A percentile compares a stretch with the other conserved stretches of the same genome.
phyloP scores from a whole-genome alignment of 306 rosid genomes.

The Dryas octopetala region DNA sequence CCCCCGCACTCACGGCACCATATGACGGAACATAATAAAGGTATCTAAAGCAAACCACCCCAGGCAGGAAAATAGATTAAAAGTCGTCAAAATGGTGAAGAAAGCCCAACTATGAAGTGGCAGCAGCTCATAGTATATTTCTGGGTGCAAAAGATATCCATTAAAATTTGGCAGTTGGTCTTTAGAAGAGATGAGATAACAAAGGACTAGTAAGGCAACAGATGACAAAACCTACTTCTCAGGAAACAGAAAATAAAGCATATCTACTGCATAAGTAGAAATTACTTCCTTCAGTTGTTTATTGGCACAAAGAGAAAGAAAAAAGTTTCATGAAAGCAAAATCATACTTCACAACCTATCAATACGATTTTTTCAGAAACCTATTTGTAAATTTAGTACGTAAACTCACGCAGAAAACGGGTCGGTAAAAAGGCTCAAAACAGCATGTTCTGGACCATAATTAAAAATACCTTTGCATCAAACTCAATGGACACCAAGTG shows the following conservation, averaged over 20 bases:
- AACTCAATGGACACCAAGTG: constrained; percentile 68
- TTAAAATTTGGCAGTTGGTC: neutral
- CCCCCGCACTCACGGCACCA: too few relatives aligned
- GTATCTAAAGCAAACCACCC: too few relatives aligned
- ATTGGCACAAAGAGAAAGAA: neutral
- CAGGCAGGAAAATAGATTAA: too few relatives aligned
- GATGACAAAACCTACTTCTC: too few relatives aligned
- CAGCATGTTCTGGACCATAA: constrained; percentile 9
- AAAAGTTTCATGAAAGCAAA: neutral
- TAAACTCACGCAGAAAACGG: neutral
- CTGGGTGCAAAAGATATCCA: neutral
- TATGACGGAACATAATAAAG: too few relatives aligned
- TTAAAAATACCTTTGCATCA: constrained; percentile 71
- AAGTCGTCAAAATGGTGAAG: too few relatives aligned
- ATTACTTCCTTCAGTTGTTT: neutral
- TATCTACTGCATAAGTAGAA: too few relatives aligned
- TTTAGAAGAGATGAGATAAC: neutral
- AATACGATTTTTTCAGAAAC: neutral
- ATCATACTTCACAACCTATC: neutral
- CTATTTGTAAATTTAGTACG: neutral
- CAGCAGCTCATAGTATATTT: neutral
- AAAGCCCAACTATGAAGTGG: neutral
- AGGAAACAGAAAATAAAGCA: too few relatives aligned
- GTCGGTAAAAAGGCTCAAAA: constrained; percentile 1
- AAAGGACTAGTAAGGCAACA: too few relatives aligned